Evolutionary conservation across 176 grass and related monocot species (phyloP), one percentile per base, ranked within the genome.

Genomic region (Luzula sylvatica): DNA sequence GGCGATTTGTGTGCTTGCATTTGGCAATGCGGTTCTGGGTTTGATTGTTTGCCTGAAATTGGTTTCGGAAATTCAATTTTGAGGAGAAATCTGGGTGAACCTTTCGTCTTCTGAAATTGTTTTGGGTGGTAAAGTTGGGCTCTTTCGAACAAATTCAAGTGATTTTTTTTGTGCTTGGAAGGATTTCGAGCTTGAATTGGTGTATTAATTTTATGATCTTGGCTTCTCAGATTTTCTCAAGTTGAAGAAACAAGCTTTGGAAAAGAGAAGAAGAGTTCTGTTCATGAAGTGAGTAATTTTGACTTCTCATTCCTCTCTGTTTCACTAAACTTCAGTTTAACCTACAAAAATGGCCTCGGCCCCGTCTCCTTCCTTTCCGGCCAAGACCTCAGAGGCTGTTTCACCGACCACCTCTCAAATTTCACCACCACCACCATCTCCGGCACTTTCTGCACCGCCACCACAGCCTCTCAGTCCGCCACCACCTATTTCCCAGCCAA

Each of bases 331-430:
- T 32, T 32, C 24, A 23, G 8, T 58, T 12, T 39, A 21, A 22
- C 61, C 55, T 39, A 53, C 50, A 67, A 55, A 46, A 60, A 87
- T 87, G 83, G 83, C 83, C 41, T 73, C 83, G 18, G 75, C 79
- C 0, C 79, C 79, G 2, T 82, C 77, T 25, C 82, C 82, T 43
- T 76, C 77, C 27, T 70, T 50, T 61, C 20, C 20, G 32, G 57
- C 41, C 57, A 74, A 65, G 13, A 19, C 7, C 21, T 55, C 57
- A n/a, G 45, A 55, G 7, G 53, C 35, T 20, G 27, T 51, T 9
- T 50, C 69, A 15, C 65, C 80, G 3, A 5, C 57, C 0, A 42
- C 53, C 4, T 45, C 74, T 6, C 56, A 73, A 65, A 56, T 45
- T 0, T 25, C 69, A 20, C 49, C 47, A 1, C 42, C 68, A 11